Conservation (phyloP, 345 rosid genomes). For the Eucalyptus paniculata region DNA sequence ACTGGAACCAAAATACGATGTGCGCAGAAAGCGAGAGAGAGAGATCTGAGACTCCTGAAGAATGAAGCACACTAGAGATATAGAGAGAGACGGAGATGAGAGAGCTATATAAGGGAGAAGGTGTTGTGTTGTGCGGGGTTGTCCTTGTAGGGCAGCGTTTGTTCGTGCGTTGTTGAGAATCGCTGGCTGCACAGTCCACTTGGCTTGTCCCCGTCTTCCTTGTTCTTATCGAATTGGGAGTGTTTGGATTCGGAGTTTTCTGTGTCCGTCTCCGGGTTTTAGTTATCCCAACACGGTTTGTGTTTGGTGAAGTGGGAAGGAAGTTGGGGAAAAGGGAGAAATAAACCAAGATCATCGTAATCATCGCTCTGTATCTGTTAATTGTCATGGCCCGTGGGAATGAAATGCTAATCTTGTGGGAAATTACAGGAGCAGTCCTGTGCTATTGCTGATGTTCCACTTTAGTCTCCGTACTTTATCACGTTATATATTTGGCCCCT, state of each 20-base stretch:
- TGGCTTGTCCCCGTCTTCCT: neutral
- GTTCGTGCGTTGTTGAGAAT: neutral
- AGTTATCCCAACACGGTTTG: neutral
- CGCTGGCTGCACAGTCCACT: neutral
- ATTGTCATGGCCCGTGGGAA: neutral
- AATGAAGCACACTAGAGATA: neutral
- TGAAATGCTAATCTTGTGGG: neutral
- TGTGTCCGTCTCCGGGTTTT: neutral
- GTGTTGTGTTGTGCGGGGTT: neutral
- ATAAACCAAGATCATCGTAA: neutral
- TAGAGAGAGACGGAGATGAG: neutral
- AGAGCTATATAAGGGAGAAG: neutral
- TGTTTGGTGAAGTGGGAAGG: neutral
- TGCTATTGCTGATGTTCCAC: neutral
- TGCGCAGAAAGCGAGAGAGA: neutral
- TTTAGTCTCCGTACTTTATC: neutral
- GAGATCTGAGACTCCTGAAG: neutral
- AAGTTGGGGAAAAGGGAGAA: accelerated
- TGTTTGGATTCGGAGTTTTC: neutral
- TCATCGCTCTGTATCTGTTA: neutral
- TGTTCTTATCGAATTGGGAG: neutral
- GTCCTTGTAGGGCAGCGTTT: neutral
- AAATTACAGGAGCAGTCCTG: neutral
- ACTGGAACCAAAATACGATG: neutral
- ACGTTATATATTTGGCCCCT: neutral